Conservation (phyloP, 1,284 basidiomycete genomes). For the Stygiomarasmius scandens region DNA sequence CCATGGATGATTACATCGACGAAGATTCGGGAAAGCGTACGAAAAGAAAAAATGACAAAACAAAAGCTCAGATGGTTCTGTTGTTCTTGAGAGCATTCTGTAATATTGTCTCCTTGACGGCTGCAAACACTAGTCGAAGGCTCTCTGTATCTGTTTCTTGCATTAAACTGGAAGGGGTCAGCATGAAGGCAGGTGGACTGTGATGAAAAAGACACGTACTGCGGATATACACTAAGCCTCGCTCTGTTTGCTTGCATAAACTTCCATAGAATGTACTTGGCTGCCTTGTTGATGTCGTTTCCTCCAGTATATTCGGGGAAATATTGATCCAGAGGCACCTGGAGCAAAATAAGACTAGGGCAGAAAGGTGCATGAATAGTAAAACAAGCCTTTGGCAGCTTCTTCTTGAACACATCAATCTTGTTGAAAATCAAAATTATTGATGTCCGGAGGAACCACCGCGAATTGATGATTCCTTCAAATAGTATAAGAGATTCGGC, state of each 20-base stretch:
- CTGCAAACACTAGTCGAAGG: conserved; percentile 89
- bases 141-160: conserved; percentile 82
- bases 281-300: too few relatives aligned
- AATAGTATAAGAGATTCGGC: conserved; percentile 91
- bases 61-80: too few relatives aligned
- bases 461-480: too few relatives aligned
- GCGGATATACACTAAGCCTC: conserved; percentile 87
- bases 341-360: not conserved
- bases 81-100: too few relatives aligned
- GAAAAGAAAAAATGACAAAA: too few relatives aligned
- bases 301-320: too few relatives aligned
- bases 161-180: conserved; percentile 65
- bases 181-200: conserved; percentile 8
- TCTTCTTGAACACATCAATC: conserved; percentile 94
- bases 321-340: conserved; percentile 85
- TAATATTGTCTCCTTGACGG: too few relatives aligned
- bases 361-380: conserved; percentile 2
- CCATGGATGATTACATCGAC: too few relatives aligned
- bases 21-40: too few relatives aligned
- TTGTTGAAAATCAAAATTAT: conserved; percentile 96
- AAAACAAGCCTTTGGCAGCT: conserved; percentile 76
- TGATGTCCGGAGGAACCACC: conserved; percentile 94
- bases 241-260: conserved; percentile 96
- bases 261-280: conserved; percentile 91
- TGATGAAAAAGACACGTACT: conserved; percentile 61